Evolutionary conservation across 2,329 filamentous ascomycete genomes (phyloP).

Genomic region (Monilinia laxa): DNA sequence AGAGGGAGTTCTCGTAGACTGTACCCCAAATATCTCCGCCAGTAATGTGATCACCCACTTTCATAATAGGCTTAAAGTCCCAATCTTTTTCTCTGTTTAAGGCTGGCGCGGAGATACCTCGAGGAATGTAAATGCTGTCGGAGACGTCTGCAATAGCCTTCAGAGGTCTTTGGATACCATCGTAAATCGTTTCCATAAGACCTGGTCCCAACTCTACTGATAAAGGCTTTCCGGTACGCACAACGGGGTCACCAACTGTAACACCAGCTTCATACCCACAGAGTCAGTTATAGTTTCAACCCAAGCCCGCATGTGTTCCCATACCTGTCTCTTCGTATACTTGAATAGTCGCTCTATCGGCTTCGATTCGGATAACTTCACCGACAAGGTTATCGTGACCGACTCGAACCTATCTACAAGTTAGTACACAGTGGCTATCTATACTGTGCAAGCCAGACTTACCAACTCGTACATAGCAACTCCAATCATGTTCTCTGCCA

Average conservation of each 20-base stretch:
- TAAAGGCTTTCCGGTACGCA: conserved; percentile 87
- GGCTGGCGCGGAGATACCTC: conserved; percentile 83
- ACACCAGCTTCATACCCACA: conserved; percentile 69
- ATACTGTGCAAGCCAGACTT: conserved; percentile 19
- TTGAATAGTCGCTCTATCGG: conserved; percentile 94
- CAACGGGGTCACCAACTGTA: conserved; percentile 90
- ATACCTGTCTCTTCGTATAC: conserved; percentile 98
- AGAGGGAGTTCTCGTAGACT: conserved; percentile 93
- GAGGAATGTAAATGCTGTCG: conserved; percentile 94
- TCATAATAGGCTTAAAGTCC: conserved; percentile 89
- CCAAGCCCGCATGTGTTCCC: conserved; percentile 31
- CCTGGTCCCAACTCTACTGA: conserved; percentile 97
- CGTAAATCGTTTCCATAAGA: conserved; percentile 98
- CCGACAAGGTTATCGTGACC: conserved; percentile 89
- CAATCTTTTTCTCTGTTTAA: conserved; percentile 91
- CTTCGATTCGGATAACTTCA: conserved; percentile 97
- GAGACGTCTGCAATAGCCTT: conserved; percentile 75
- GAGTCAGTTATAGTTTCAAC: conserved; percentile 13
- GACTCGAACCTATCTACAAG: conserved; percentile 72
- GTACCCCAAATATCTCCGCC: conserved; percentile 94
- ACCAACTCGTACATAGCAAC: conserved; percentile 99
- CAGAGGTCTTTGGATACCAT: conserved; percentile 95
- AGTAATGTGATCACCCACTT: conserved; percentile 95
- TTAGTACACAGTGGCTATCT: conserved; percentile 2
- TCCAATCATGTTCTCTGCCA: conserved; percentile 97